These are phyloP conservation scores for Trichomonas gallinae DNA, from an alignment of 208 protist species.

Conservation along the genomic window DNA sequence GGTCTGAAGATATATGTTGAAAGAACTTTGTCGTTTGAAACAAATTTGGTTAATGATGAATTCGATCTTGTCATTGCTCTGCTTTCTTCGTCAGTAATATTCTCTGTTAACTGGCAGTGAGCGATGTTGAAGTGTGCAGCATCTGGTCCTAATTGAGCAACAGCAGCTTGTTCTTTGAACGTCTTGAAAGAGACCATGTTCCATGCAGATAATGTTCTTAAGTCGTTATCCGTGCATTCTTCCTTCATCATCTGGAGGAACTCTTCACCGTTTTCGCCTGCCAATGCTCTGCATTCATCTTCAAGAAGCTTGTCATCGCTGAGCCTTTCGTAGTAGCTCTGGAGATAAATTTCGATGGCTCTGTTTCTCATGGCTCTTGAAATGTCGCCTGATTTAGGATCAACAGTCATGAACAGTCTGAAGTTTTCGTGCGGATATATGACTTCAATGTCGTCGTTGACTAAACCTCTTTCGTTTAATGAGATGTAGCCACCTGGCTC, in stretches of 20 bases:
- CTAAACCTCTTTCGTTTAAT: slow-evolving; percentile 3
- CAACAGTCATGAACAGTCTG: slow-evolving; percentile 91
- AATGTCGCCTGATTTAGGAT: slow-evolving; percentile 89
- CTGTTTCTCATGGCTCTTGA: slow-evolving; percentile 79
- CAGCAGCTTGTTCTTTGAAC: neutral
- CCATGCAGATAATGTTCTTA: neutral
- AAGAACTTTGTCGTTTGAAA: neutral
- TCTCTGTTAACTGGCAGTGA: neutral
- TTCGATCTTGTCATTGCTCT: neutral
- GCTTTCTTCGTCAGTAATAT: neutral
- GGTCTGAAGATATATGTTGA: neutral
- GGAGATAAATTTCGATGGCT: neutral
- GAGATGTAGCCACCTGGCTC: neutral
- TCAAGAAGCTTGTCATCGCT: neutral
- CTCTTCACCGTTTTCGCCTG: neutral
- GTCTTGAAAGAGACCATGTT: neutral
- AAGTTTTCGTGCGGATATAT: slow-evolving; percentile 88
- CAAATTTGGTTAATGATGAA: neutral
- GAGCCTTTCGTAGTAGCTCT: neutral
- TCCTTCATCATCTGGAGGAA: neutral
- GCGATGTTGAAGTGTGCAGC: neutral
- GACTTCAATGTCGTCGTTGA: slow-evolving; percentile 28
- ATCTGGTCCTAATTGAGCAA: neutral
- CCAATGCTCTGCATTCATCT: neutral
- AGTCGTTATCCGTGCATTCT: neutral